Base-by-base conservation (phyloP, 1,284 basidiomycete genomes). In the Moesziomyces parantarcticus region DNA sequence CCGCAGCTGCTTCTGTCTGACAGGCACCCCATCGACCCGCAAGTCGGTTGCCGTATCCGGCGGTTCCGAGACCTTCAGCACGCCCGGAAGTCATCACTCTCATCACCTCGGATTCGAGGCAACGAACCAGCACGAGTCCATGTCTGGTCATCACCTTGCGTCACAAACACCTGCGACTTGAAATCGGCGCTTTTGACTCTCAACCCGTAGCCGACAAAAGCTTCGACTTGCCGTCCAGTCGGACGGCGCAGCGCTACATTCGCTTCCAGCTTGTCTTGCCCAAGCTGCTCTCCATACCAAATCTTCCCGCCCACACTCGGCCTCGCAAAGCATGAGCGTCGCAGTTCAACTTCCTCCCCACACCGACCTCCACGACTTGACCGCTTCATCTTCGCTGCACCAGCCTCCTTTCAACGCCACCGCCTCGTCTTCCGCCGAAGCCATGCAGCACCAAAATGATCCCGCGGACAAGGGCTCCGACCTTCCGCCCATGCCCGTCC, bases 401-500 rank as follows among this genome's bases (percentile, higher is more conserved):
- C 25, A 26, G 43, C 32, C 45, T 26, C 44, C 50, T 58, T 49
- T 59, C 5, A 32, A 43, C 9, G 47, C 62, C 14, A 26, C 50
- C 22, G 40, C 48, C 13, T 61, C 51, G 25, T 42, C 50, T 11
- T 49, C 59, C 1, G 49, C 61, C 41, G 60, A 63, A n/a, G 44
- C 51, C 40, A 62, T 63, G 55, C 23, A 26, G 18, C 57, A 58
- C 20, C 26, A 39, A 3, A 26, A 16, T 21, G 54, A 58, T 26
- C 6, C 44, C 23, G 42, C 40, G 40, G 58, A 58, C 45, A 70
- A 64, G 54, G 32, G 47, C n/a, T 56, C 69, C 21, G 75, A 78
- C 13, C 70, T 80, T 18, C 78, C 78, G 16, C 67, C 77, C 23
- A 80, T 80, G 78, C 78, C 78, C 7, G 76, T 76, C 9, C 76